These are phyloP conservation scores for Paxillus rubicundulus DNA, from an alignment of 768 basidiomycete genomes.

Conservation along the genomic window DNA sequence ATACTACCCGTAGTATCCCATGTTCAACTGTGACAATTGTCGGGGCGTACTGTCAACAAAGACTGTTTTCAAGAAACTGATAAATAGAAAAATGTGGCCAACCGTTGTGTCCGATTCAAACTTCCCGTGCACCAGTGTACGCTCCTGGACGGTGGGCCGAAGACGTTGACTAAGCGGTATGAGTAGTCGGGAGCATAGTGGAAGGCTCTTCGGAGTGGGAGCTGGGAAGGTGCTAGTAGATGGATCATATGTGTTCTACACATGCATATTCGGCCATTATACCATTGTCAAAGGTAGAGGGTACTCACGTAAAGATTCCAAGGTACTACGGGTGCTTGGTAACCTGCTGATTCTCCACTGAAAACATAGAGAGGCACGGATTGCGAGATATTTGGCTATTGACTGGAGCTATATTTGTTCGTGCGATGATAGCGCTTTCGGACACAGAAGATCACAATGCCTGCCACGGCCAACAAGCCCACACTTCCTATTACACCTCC, in stretches of 20 bases:
- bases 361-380: background rate
- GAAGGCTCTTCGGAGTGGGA: background rate
- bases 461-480: conserved; percentile 6
- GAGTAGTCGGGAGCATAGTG: background rate
- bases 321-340: background rate
- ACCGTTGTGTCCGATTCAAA: conserved; percentile 7
- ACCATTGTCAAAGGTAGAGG: background rate
- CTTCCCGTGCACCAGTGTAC: conserved; percentile 3
- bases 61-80: background rate
- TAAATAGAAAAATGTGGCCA: too few relatives aligned
- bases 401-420: conserved; percentile 20
- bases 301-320: background rate
- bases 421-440: conserved; percentile 23
- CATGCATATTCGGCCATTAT: background rate
- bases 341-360: background rate
- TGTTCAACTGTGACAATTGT: background rate
- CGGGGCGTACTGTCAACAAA: background rate
- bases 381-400: conserved; percentile 2
- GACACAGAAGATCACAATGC: conserved; percentile 15
- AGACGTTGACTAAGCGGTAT: background rate
- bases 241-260: conserved; percentile 8
- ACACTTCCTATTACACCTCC: conserved; percentile 21
- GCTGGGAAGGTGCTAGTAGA: conserved; percentile 2
- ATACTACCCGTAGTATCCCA: background rate
- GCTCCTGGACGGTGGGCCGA: background rate